phyloP scores from a whole-genome alignment of 148 eudicot genomes.

The Fagopyrum tataricum region DNA sequence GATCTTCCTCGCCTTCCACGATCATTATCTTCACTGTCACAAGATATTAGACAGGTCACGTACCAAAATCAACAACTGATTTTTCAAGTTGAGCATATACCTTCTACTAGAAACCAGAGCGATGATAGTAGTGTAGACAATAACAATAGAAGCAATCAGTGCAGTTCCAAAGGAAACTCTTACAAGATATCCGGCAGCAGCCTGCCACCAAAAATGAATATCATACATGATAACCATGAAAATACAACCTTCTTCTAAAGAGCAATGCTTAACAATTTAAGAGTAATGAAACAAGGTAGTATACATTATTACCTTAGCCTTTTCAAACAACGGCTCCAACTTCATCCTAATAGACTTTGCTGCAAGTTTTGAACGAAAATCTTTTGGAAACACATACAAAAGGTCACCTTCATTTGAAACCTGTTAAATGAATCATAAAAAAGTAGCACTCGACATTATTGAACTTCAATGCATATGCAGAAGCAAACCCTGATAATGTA shows the following conservation, averaged over 20 bases:
- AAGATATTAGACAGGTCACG: constrained; percentile 4
- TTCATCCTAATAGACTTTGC: constrained; percentile 82
- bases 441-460: background rate
- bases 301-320: constrained; percentile 62
- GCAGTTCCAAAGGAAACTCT: constrained; percentile 96
- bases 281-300: constrained; percentile 5
- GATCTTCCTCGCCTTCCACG: constrained; percentile 81
- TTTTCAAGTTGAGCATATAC: constrained; percentile 24
- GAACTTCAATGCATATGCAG: background rate
- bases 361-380: constrained; percentile 75
- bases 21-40: constrained; percentile 56
- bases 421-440: constrained; percentile 34
- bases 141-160: constrained; percentile 81
- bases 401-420: constrained; percentile 97
- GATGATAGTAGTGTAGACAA: constrained; percentile 81
- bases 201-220: constrained; percentile 39
- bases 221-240: background rate
- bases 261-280: background rate
- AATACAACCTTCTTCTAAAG: background rate
- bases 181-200: constrained; percentile 71
- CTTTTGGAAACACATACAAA: constrained; percentile 79
- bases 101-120: constrained; percentile 72
- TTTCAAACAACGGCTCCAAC: constrained; percentile 77
- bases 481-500: background rate
- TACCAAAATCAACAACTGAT: background rate